Evolutionary conservation across 2,329 filamentous ascomycete genomes (phyloP), one percentile per base, ranked within the genome.

Genomic region (Colletotrichum limetticola): DNA sequence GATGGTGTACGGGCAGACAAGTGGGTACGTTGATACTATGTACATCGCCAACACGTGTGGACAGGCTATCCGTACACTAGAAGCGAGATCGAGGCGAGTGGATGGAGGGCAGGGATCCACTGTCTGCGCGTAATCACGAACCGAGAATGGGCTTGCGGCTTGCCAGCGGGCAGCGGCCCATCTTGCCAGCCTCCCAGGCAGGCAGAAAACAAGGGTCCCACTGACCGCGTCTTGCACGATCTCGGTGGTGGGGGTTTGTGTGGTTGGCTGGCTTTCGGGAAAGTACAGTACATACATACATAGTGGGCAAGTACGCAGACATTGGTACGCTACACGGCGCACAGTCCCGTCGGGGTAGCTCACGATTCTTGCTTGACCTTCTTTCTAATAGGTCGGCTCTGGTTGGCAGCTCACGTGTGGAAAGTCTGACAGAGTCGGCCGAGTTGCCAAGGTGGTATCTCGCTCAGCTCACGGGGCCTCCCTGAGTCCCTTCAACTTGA

Each of bases 181-280:
- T 16, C 16, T 62, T 68, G 58, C 65, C 65, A 58, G 52, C 69
- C 58, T 53, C 30, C 52, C 49, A 53, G 28, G 59, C 49, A 53
- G 28, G 59, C 66, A 52, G 59, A 69, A 42, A 68, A 72, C 52
- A 63, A 35, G 69, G 69, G 58, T 58, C 65, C 65, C 65, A 63
- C 35, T 57, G 65, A 63, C 65, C 58, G 57, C 68, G 62, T 56
- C 57, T 71, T 37, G 28, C 58, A 37, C 49, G 58, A 68, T 59
- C 66, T 72, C 37, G 69, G 65, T 58, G 58, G 65, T 52, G 63
- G 63, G 57, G 68, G 42, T 62, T 49, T 30, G 53, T 19, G 19
- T 55, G 69, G 65, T 63, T 72, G 65, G 55, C 16, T 59, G 24
- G 26, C 59, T 24, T 24, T 49, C 37, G 59, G 59, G 19, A 61